A percentile compares a stretch with the other conserved stretches of the same genome.
Conservation (phyloP, 768 basidiomycete species). For the Suillus plorans region DNA sequence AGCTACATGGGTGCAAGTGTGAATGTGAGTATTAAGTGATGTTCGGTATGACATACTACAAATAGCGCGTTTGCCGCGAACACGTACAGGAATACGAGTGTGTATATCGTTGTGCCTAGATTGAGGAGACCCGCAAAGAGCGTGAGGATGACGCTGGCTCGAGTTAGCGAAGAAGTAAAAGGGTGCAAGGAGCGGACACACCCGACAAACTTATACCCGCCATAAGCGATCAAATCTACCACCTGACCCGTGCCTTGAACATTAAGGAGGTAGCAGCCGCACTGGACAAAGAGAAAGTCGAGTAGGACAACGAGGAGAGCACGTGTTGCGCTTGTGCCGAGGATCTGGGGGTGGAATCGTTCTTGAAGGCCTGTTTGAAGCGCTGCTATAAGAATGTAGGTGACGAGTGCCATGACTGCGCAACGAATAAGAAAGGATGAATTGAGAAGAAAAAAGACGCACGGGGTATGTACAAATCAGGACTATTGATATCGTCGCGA, state of each 20-base stretch:
- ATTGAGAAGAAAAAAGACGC: conserved; percentile 16
- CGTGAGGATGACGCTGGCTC: conserved; percentile 74
- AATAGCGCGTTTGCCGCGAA: conserved; percentile 93
- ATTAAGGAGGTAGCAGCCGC: conserved; percentile 91
- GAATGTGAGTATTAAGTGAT: background rate
- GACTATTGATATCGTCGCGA: conserved; percentile 91
- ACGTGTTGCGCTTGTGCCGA: conserved; percentile 83
- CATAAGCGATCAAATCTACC: conserved; percentile 86
- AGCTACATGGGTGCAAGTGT: conserved; percentile 48
- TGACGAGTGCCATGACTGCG: conserved; percentile 91
- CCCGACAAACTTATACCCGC: conserved; percentile 98
- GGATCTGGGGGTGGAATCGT: conserved; percentile 84
- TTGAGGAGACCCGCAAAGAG: conserved; percentile 71
- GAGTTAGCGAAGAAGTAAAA: background rate
- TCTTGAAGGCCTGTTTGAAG: conserved; percentile 80
- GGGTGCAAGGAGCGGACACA: conserved; percentile 33
- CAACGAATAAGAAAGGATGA: conserved; percentile 13
- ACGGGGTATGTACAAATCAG: conserved; percentile 97
- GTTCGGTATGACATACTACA: conserved; percentile 53
- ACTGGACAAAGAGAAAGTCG: conserved; percentile 86
- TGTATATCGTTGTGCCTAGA: conserved; percentile 61
- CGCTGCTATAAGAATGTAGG: conserved; percentile 89
- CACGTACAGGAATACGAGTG: conserved; percentile 75
- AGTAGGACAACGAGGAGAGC: conserved; percentile 82
- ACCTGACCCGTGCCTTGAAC: conserved; percentile 73